These are phyloP conservation scores for Boletus fagicola DNA, from an alignment of 768 basidiomycete species.

Conservation along the genomic window DNA sequence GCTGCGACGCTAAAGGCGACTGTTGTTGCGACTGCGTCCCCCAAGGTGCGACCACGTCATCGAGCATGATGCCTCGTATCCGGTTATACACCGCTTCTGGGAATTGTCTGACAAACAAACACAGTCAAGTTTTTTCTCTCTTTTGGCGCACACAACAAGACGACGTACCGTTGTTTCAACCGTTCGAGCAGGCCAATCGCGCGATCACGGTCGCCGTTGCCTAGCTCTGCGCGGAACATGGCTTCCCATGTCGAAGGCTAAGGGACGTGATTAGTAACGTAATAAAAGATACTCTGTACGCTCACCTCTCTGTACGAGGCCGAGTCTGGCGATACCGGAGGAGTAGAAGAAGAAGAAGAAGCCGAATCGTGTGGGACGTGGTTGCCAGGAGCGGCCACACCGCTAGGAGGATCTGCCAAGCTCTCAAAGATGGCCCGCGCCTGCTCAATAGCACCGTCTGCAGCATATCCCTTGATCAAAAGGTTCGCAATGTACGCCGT, in stretches of 20 bases:
- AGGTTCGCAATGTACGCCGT: constrained; percentile 93
- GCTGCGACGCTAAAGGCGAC: constrained; percentile 14
- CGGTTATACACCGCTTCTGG: constrained; percentile 77
- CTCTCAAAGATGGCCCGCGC: constrained; percentile 79
- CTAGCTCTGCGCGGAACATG: constrained; percentile 92
- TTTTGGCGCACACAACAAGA: background rate
- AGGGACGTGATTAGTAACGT: background rate
- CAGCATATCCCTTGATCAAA: constrained; percentile 59
- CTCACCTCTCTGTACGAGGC: constrained; percentile 36
- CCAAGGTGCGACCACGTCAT: constrained; percentile 57
- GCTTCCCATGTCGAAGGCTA: constrained; percentile 93
- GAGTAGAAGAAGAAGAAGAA: constrained; percentile 32
- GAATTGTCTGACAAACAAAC: constrained; percentile 65
- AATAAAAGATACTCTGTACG: background rate
- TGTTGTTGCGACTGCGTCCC: constrained; percentile 3
- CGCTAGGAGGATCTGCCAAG: constrained; percentile 74
- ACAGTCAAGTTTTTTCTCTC: no score
- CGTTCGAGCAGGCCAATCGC: constrained; percentile 71
- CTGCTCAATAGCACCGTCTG: constrained; percentile 63
- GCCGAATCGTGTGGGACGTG: constrained; percentile 65
- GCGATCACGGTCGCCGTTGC: constrained; percentile 65
- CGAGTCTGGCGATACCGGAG: constrained; percentile 39
- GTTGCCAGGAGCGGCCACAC: constrained; percentile 86
- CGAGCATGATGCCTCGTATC: constrained; percentile 78
- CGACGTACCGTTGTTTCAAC: constrained; percentile 61